Evolutionary conservation across 164 flowering plant species (phyloP).

Genomic region (Litsea cubeba): DNA sequence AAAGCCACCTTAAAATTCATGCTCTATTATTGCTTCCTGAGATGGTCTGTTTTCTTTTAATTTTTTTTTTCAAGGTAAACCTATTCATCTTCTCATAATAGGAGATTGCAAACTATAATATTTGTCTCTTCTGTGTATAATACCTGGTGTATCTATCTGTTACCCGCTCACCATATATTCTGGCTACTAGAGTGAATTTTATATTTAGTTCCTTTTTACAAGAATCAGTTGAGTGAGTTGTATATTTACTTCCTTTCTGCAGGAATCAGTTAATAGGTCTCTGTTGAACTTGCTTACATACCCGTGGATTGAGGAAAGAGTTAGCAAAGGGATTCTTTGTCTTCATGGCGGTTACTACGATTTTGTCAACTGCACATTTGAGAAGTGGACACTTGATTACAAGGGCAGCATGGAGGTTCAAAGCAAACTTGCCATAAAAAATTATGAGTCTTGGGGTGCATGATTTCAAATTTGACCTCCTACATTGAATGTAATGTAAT

Average conservation of each 20-base stretch:
- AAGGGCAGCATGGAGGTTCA: conserved; percentile 24
- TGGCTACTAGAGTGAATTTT: neutral
- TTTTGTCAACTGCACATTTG: conserved; percentile 77
- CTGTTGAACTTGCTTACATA: conserved; percentile 64
- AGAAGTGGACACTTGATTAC: conserved; percentile 91
- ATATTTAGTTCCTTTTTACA: conserved; percentile 20
- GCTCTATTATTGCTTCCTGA: too few relatives aligned
- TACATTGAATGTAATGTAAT: too few relatives aligned
- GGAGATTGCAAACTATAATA: neutral
- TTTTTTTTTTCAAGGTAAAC: neutral
- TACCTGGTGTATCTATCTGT: too few relatives aligned
- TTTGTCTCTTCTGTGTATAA: neutral
- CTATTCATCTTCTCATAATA: neutral
- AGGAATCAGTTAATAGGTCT: conserved; percentile 83
- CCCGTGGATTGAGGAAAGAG: conserved; percentile 87
- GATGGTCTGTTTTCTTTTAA: too few relatives aligned
- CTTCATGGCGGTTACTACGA: conserved; percentile 95
- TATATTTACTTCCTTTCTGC: conserved; percentile 14
- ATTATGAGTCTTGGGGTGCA: conserved; percentile 47
- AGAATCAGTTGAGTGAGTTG: conserved; percentile 57
- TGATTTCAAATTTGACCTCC: neutral
- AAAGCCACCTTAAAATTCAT: neutral
- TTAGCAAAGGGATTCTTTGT: conserved; percentile 43
- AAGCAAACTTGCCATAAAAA: conserved; percentile 27
- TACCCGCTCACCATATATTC: too few relatives aligned